Conservation (phyloP, 495 filamentous ascomycete species). For the Pyrenula aspistea region DNA sequence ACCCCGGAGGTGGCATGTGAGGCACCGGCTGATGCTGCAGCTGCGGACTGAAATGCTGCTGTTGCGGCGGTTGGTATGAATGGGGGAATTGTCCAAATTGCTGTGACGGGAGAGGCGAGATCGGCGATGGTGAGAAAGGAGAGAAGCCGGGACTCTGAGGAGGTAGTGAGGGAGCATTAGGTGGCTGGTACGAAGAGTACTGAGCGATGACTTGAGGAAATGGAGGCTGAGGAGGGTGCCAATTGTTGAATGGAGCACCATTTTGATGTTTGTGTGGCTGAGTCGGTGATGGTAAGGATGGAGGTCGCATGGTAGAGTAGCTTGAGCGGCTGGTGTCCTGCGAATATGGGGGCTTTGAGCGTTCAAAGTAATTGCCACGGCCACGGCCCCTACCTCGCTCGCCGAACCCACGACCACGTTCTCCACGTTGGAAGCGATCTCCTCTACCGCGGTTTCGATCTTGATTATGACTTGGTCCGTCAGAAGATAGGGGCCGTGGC, state of each 20-base stretch:
- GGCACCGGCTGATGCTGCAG: conserved; percentile 50
- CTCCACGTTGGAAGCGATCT: not conserved
- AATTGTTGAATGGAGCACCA: conserved; percentile 24
- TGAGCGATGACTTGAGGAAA: not conserved
- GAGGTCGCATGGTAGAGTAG: conserved; percentile 3
- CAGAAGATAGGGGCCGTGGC: not conserved
- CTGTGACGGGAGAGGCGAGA: not conserved
- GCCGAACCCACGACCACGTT: conserved; percentile 11
- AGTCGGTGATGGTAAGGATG: conserved; percentile 9
- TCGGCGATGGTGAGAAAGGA: not conserved
- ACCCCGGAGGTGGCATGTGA: conserved; percentile 23
- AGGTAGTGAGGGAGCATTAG: not conserved
- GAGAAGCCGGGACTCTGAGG: not conserved
- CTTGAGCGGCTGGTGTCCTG: conserved; percentile 13
- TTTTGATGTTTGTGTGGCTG: conserved; percentile 24
- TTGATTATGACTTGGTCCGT: not conserved
- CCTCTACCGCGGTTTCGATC: not conserved
- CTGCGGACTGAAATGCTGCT: conserved; percentile 26
- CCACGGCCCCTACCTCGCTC: conserved; percentile 28
- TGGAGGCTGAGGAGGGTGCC: conserved; percentile 18
- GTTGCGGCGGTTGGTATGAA: not conserved
- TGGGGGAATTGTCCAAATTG: not conserved
- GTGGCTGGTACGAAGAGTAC: not conserved
- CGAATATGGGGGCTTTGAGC: conserved; percentile 12
- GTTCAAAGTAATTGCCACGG: conserved; percentile 28